Conservation (phyloP, 2,329 filamentous ascomycete genomes). For the Scedosporium apiospermum region DNA sequence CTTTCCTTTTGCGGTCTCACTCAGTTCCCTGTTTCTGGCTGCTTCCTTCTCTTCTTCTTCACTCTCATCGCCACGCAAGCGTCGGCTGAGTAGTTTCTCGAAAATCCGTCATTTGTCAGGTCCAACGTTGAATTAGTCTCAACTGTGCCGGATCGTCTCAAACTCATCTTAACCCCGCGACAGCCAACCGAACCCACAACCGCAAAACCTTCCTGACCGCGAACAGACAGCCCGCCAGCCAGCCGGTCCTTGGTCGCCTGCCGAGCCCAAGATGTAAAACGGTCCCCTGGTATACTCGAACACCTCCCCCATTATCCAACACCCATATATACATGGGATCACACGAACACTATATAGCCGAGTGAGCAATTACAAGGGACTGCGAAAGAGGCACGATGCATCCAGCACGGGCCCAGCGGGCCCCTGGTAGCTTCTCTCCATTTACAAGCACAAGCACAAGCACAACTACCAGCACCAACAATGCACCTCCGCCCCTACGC, state of each 20-base stretch:
- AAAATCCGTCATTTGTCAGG: not conserved
- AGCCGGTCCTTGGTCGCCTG: not conserved
- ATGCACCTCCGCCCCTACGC: conserved; percentile 6
- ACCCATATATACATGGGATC: not conserved
- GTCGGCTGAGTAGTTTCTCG: not conserved
- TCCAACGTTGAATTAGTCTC: not conserved
- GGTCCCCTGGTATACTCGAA: not conserved
- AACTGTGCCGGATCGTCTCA: not conserved
- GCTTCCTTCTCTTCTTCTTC: no score
- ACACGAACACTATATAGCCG: not conserved
- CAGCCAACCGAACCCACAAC: not conserved
- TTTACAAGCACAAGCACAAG: conserved; percentile 25
- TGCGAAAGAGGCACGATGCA: conserved; percentile 27
- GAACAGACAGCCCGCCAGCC: not conserved
- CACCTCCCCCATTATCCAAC: not conserved
- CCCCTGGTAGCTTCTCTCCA: conserved; percentile 48
- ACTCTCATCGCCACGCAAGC: no score
- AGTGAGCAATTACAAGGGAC: not conserved
- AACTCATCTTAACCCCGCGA: not conserved
- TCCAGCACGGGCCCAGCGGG: conserved; percentile 35
- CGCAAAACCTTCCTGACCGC: not conserved
- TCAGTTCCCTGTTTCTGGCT: not conserved
- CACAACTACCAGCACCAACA: conserved; percentile 30
- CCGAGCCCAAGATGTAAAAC: not conserved
- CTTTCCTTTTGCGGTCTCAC: not conserved